Conservation (phyloP, 2,329 filamentous ascomycete genomes). For the Botrytis galanthina region DNA sequence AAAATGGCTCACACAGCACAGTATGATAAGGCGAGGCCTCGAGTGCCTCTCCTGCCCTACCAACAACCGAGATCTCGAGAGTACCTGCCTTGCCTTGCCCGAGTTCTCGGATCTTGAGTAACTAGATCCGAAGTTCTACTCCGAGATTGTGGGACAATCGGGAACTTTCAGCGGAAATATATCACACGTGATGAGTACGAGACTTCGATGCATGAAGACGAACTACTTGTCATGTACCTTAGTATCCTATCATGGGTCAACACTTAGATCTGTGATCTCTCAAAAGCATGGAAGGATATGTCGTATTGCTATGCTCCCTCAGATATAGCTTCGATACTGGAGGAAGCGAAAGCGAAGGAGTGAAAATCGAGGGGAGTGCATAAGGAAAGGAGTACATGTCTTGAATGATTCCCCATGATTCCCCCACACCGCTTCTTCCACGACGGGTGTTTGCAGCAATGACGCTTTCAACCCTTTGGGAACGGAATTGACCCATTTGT, state of each 20-base stretch:
- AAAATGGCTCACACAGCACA: not conserved
- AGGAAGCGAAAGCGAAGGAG: slow-evolving; percentile 5
- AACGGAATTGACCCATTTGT: not conserved
- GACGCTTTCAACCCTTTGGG: slow-evolving; percentile 3
- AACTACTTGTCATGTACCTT: not conserved
- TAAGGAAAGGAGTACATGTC: not conserved
- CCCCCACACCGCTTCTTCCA: slow-evolving; percentile 16
- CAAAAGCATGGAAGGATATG: not conserved
- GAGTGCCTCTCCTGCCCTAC: slow-evolving; percentile 9
- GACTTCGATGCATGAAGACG: not conserved
- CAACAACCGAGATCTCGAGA: slow-evolving; percentile 15
- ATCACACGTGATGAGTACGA: slow-evolving; percentile 10
- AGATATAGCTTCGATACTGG: not conserved
- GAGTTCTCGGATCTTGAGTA: slow-evolving; percentile 16
- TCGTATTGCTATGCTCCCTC: not conserved
- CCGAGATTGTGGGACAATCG: slow-evolving; percentile 14
- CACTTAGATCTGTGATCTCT: slow-evolving; percentile 1
- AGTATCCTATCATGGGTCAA: not conserved
- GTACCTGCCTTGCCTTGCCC: slow-evolving; percentile 6
- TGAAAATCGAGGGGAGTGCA: not conserved
- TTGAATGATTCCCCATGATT: not conserved
- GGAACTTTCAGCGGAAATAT: slow-evolving; percentile 18
- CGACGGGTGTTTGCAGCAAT: slow-evolving; percentile 2
- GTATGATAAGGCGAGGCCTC: not conserved
- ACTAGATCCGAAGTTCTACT: slow-evolving; percentile 11